These are phyloP conservation scores for Lepidium africanum DNA, from an alignment of 345 rosid species.

Conservation along the genomic window DNA sequence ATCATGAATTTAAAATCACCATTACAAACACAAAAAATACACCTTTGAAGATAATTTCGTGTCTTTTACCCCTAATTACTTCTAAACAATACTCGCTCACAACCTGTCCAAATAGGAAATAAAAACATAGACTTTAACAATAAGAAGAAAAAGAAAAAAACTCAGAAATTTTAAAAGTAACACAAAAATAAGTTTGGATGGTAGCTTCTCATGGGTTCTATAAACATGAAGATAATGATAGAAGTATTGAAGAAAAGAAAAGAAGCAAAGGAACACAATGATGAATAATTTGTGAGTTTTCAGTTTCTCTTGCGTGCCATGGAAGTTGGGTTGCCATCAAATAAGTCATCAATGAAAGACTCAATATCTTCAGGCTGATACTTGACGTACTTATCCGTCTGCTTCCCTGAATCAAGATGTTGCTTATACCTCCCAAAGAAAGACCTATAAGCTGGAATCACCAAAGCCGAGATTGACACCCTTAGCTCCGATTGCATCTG, in stretches of 20 bases:
- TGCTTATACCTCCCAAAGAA: conserved; percentile 72
- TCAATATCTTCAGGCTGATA: conserved; percentile 87
- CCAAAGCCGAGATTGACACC: conserved; percentile 66
- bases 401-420: conserved; percentile 53
- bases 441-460: conserved; percentile 82
- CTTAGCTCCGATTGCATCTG: conserved; percentile 87
- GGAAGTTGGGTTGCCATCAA: conserved; percentile 60
- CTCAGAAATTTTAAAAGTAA: not conserved
- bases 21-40: not conserved
- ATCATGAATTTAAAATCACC: not conserved
- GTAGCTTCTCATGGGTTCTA: conserved; percentile 21
- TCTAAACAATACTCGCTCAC: not conserved
- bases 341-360: conserved; percentile 59
- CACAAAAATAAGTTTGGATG: not conserved
- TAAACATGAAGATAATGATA: conserved; percentile 20
- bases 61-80: not conserved
- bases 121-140: not conserved
- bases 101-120: not conserved
- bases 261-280: not conserved
- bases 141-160: not conserved
- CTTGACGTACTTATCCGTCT: conserved; percentile 66
- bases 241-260: not conserved
- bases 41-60: not conserved
- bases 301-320: conserved; percentile 39
- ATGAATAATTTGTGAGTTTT: not conserved